Evolutionary conservation across 78 protist genomes (phyloP), one percentile per base, ranked within the genome.

Genomic region (Dictyostelium citrinum): DNA sequence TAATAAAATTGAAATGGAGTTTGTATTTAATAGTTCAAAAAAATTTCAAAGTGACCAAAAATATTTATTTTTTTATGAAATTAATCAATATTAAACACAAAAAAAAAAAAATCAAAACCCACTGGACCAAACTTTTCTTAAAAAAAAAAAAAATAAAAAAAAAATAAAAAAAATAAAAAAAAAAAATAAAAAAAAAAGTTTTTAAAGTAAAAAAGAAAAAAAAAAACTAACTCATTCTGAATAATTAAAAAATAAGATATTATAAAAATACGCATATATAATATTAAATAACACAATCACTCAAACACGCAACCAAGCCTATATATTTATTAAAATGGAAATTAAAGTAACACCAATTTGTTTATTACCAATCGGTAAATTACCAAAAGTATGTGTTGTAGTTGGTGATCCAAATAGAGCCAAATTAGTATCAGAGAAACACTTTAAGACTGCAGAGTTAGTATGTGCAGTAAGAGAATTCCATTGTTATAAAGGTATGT

Each of bases 351-450:
- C 93, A 27, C 93, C 93, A 68, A 88, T 88, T 67, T 88, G 93
- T 67, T 58, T 49, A 78, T 78, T 88, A 46, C 93, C 84, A 76
- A 78, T 88, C 1, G 85, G 81, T 37, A 76, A 88, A 72, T n/a
- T 88, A 35, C 93, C 93, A 88, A 78, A 68, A 16, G 74, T 82
- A 67, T 88, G 93, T 49, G 95, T 90, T 31, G 95, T 90, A 11
- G 95, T 90, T 12, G 95, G 95, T 67, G 95, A 90, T 31, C 95
- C 95, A 61, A 83, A 82, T 31, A 81, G 95, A 64, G 95, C 95
- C 2, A 90, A 90, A 67, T 78, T 90, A 35, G 95, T 90, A 7
- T 68, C 95, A 35, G 93, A 88, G 17, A 88, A 78, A 78, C 20
- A 77, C 27, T n/a, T 88, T 5, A 10, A 64, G 27, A 35, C 70